A percentile compares a stretch with the other conserved stretches of the same genome.
Evolutionary conservation across 345 rosid species (phyloP).

Genomic region (Salix exigua): DNA sequence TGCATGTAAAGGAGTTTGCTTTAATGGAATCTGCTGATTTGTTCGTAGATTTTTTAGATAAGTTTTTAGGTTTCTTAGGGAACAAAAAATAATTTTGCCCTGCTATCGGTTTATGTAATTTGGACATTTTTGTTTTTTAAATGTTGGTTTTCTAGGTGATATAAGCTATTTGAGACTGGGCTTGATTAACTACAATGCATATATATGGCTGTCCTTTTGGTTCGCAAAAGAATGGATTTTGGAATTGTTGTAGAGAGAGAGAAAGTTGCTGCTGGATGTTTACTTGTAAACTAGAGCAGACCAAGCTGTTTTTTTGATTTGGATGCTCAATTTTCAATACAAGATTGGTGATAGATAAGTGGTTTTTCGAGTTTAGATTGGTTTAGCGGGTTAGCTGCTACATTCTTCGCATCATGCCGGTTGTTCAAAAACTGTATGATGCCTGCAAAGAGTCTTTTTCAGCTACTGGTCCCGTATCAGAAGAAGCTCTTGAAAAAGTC

Average conservation of each 20-base stretch:
- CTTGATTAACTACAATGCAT: constrained; percentile 9
- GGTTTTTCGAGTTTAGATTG: constrained; percentile 3
- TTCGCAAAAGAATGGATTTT: constrained; percentile 14
- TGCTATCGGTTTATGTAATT: background rate
- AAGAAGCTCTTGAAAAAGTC: constrained; percentile 70
- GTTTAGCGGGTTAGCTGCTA: background rate
- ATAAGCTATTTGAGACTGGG: constrained; percentile 5
- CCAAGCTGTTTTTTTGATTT: background rate
- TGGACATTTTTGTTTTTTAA: background rate
- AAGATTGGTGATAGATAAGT: background rate
- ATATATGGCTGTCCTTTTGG: constrained; percentile 14
- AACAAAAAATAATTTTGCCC: background rate
- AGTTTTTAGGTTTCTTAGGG: background rate
- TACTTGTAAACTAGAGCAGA: constrained; percentile 10
- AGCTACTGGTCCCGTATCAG: constrained; percentile 60
- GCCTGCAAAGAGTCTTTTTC: constrained; percentile 71
- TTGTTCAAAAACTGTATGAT: constrained; percentile 62
- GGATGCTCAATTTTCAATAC: constrained; percentile 5
- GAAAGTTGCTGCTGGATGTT: constrained; percentile 13
- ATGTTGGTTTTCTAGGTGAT: constrained; percentile 15
- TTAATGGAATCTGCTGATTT: background rate
- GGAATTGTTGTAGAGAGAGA: constrained; percentile 25
- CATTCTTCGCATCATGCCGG: constrained; percentile 23
- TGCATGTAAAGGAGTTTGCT: background rate
- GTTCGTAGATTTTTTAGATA: background rate